phyloP scores from a whole-genome alignment of 352 stramenopile species.

The Pythium apleroticum region DNA sequence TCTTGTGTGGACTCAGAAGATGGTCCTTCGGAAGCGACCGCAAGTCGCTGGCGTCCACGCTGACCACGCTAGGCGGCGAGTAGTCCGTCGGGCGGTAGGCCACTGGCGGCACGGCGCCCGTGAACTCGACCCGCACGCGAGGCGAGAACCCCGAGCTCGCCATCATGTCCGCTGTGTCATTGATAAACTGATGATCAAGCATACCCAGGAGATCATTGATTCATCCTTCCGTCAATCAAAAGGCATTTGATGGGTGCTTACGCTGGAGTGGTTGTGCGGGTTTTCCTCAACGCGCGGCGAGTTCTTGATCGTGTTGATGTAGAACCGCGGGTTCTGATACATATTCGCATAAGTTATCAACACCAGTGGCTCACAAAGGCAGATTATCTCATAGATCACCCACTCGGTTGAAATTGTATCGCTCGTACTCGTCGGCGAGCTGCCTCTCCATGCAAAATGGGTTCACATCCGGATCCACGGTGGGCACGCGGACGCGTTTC shows the following conservation, averaged over 20 bases:
- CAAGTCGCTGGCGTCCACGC: slow-evolving; percentile 47
- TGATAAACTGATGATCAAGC: slow-evolving; percentile 48
- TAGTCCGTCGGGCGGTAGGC: slow-evolving; percentile 51
- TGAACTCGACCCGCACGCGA: slow-evolving; percentile 54
- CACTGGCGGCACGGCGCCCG: slow-evolving; percentile 32
- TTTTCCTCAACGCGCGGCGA: slow-evolving; percentile 49
- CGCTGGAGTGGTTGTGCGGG: slow-evolving; percentile 73
- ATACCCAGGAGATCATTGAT: neutral
- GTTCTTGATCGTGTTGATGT: slow-evolving; percentile 50
- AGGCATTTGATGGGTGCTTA: slow-evolving; percentile 27
- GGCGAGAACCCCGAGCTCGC: slow-evolving; percentile 58
- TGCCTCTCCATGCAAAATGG: slow-evolving; percentile 75
- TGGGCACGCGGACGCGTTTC: slow-evolving; percentile 63
- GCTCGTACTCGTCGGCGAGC: slow-evolving; percentile 71
- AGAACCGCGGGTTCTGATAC: slow-evolving; percentile 70
- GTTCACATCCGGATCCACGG: slow-evolving; percentile 58
- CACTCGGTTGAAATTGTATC: slow-evolving; percentile 60
- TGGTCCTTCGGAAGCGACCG: slow-evolving; percentile 25
- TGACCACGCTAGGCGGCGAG: slow-evolving; percentile 43
- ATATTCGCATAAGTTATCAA: neutral
- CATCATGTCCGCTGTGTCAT: slow-evolving; percentile 52
- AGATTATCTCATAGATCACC: neutral
- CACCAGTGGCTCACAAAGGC: too few species aligned
- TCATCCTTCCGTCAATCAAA: neutral
- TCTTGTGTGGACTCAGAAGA: slow-evolving; percentile 18